phyloP scores from a whole-genome alignment of 805 yeast genomes.

The Wickerhamiella musiphila region DNA sequence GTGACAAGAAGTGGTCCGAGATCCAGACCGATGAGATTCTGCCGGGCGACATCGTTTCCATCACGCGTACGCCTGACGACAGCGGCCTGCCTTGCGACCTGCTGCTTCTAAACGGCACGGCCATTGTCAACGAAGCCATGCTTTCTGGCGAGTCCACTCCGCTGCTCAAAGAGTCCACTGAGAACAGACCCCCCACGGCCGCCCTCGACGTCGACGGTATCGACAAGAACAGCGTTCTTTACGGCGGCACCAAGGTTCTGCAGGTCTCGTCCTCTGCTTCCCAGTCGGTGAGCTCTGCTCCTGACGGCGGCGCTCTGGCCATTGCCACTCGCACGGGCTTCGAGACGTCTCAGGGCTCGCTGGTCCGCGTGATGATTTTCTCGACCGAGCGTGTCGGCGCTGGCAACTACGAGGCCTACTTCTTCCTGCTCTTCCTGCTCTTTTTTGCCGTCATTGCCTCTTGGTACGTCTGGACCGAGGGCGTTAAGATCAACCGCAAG shows the following conservation, averaged over 20 bases:
- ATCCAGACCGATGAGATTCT: conserved; percentile 56
- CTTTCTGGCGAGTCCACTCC: conserved; percentile 98
- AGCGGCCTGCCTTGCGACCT: conserved; percentile 90
- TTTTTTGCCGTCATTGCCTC: conserved; percentile 89
- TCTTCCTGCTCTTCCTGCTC: conserved; percentile 76
- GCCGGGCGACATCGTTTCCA: conserved; percentile 79
- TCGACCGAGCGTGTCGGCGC: conserved; percentile 93
- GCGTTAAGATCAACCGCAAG: conserved; percentile 86
- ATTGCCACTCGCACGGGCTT: conserved; percentile 89
- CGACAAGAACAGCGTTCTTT: conserved; percentile 76
- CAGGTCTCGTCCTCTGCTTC: conserved; percentile 64
- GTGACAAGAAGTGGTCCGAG: conserved; percentile 54
- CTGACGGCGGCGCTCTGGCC: conserved; percentile 87
- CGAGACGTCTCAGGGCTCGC: conserved; percentile 93
- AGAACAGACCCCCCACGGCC: conserved; percentile 61
- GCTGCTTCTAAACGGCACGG: conserved; percentile 70
- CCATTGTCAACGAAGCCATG: conserved; percentile 97
- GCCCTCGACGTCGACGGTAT: conserved; percentile 56
- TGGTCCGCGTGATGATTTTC: conserved; percentile 94
- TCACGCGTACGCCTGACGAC: conserved; percentile 78
- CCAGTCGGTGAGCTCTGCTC: conserved; percentile 39
- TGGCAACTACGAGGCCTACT: conserved; percentile 85
- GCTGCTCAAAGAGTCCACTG: conserved; percentile 76
- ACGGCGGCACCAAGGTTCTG: conserved; percentile 91
- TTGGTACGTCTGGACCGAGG: conserved; percentile 97